Conservation (phyloP, 345 rosid genomes). For the Garcia nutans region DNA sequence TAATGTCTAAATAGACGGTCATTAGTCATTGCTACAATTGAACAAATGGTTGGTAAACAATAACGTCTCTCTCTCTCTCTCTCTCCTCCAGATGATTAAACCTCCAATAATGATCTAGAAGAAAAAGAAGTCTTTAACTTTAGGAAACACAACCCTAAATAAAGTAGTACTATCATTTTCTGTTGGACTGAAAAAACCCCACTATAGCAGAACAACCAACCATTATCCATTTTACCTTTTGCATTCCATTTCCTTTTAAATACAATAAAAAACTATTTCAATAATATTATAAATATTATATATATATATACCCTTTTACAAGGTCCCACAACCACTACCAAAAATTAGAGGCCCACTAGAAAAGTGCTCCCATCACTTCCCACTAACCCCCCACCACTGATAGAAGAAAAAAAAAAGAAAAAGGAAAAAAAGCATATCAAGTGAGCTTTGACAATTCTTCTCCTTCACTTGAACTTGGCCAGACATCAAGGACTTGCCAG, state of each 20-base stretch:
- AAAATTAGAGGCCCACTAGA: conserved; percentile 46
- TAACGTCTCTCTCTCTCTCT: neutral
- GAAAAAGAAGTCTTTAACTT: conserved; percentile 32
- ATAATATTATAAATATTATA: neutral
- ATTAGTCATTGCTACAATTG: too few relatives aligned
- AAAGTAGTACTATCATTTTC: conserved; percentile 15
- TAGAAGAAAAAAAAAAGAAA: conserved; percentile 40
- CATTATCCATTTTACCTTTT: conserved; percentile 4
- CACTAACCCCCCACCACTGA: conserved; percentile 51
- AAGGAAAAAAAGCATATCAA: conserved; percentile 50
- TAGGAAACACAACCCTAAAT: conserved; percentile 18
- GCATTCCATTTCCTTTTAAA: conserved; percentile 12
- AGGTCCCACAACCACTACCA: conserved; percentile 66
- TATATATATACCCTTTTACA: conserved; percentile 28
- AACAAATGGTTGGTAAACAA: neutral
- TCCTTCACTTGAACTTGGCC: conserved; percentile 43
- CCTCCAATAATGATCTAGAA: conserved; percentile 27
- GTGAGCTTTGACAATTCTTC: conserved; percentile 53
- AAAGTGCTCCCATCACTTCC: conserved; percentile 67
- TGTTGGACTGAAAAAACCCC: conserved; percentile 13
- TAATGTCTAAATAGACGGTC: too few relatives aligned
- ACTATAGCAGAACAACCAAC: conserved; percentile 1
- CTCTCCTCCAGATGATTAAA: conserved; percentile 16
- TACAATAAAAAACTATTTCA: conserved; percentile 4
- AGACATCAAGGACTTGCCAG: conserved; percentile 32